phyloP scores from a whole-genome alignment of 192 early-diverging fungal species.

The Podila clonocystis region DNA sequence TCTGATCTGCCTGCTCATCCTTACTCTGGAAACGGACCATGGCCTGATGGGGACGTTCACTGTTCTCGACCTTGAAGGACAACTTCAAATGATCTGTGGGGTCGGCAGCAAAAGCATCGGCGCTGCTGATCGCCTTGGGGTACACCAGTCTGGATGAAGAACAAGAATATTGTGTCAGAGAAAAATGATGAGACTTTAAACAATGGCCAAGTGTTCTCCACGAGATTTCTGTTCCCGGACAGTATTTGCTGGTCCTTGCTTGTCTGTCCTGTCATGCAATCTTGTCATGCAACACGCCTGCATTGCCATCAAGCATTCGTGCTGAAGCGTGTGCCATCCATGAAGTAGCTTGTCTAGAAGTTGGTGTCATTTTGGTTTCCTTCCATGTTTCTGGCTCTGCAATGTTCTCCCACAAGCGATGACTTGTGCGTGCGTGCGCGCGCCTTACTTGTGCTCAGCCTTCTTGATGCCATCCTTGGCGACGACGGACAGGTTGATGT shows the following conservation, averaged over 20 bases:
- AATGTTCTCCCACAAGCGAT: neutral
- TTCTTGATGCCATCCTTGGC: conserved; percentile 32
- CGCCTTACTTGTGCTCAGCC: conserved; percentile 36
- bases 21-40: conserved; percentile 50
- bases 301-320: too few species aligned
- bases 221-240: neutral
- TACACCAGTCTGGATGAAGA: conserved; percentile 29
- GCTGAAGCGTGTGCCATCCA: too few species aligned
- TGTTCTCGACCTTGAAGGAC: conserved; percentile 47
- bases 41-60: conserved; percentile 40
- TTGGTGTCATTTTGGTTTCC: neutral
- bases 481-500: conserved; percentile 34
- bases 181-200: neutral
- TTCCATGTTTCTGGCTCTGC: too few species aligned
- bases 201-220: neutral
- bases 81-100: conserved; percentile 35
- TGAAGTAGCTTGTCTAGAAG: neutral
- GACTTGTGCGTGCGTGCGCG: neutral
- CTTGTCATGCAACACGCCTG: too few species aligned
- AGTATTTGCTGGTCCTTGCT: too few species aligned
- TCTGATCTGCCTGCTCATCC: conserved; percentile 48
- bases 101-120: conserved; percentile 4
- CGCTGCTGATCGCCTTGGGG: conserved; percentile 17
- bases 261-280: too few species aligned
- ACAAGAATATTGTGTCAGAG: neutral